Evolutionary conservation across 345 rosid genomes (phyloP), one percentile per base, ranked within the genome.

Genomic region (Lenwebbia sp.): DNA sequence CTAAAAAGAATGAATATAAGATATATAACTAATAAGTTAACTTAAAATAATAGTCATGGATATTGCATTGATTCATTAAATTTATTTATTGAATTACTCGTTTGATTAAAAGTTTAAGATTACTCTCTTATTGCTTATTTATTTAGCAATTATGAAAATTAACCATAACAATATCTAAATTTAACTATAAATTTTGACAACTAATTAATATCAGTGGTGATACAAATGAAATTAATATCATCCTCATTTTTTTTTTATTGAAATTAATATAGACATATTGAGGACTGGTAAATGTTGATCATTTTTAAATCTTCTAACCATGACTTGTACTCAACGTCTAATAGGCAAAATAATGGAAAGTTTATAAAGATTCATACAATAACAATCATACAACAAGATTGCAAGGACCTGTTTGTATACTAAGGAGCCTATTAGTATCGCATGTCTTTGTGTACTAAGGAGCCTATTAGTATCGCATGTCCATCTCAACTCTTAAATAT

Each of bases 171-270:
- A 58, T n/a, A n/a, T 0, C 0, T 58, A n/a, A 5, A 57, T 57
- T 26, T 57, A 26, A 11, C 15, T 26, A 26, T 5, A 12, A 57
- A n/a, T 58, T 58, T 28, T 58, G 4, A 58, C 13, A n/a, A 13
- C 5, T n/a, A 58, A 58, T n/a, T 13, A n/a, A 5, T 26, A 1
- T 0, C 19, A n/a, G 33, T n/a, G 7, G 70, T n/a, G 28, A 0
- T 13, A 58, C 4, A 13, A 13, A 58, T n/a, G n/a, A 58, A 56
- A 9, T 4, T 0, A n/a, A 3, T 30, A n/a, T 6, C 70, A 58
- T 58, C 15, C 70, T n/a, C 37, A 13, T n/a, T n/a, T n/a, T 58
- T n/a, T 58, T 52, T 58, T 58, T 58, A 12, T 58, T 28, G 14
- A 58, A 5, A 13, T 58, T n/a, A 28, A n/a, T 58, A n/a, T 58